Base-by-base conservation (phyloP, 345 rosid species). In the Pistacia atlantica region DNA sequence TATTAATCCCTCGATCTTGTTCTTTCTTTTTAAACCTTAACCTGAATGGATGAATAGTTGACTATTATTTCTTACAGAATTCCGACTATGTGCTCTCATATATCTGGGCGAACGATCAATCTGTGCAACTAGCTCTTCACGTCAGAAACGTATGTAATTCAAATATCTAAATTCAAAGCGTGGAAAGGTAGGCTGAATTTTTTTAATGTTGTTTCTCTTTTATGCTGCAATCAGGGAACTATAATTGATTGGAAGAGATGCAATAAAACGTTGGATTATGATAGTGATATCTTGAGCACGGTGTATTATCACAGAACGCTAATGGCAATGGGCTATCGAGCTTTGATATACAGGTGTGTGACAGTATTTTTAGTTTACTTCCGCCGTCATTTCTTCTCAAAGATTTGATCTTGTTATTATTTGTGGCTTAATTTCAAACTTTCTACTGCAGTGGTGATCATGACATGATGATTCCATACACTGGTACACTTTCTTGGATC, bases 41-140 rank as follows among this genome's bases (percentile, higher is more conserved):
- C 33, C 33, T 31, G 33, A 31, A 31, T 51, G 49, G 56, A 75
- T 8, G 66, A 22, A 75, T 22, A 3, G 16, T 48, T 66, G 49
- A 64, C 28, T 22, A 18, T 35, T 62, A 12, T 5, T 2, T 16
- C 45, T 67, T 56, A 56, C 65, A 82, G 87, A 67, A 59, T 45
- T 61, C 59, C 10, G 56, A 79, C 66, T 84, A 81, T 67, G 63
- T 81, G 13, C 61, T 58, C 2, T 69, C 79, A 46, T 76, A 84
- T 69, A 62, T 81, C 5, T 81, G 85, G 87, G 83, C 84, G 37
- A 84, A 84, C 37, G 79, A 81, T 57, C 60, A 69, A 49, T 16
- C 33, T 2, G 87, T 84, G 11, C 87, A 79, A 51, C 42, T 63
- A 55, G 84, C 87, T 35, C 84, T 84, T 28, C 68, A 79, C 10